A percentile compares a stretch with the other conserved stretches of the same genome.
Conservation (phyloP, 2,329 filamentous ascomycete species). For the Botrytis galanthina region DNA sequence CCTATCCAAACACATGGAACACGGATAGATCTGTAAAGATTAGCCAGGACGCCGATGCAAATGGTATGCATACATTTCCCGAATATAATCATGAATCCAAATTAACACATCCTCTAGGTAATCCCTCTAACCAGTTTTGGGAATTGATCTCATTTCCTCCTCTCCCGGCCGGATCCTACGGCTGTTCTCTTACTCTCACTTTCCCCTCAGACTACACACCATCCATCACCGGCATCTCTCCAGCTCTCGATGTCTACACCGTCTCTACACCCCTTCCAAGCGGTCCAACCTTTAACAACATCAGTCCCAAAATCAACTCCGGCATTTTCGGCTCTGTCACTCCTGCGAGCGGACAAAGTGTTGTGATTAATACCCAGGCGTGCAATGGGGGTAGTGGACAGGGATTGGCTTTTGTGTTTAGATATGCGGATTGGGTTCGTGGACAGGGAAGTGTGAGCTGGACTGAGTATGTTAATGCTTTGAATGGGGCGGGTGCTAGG, state of each 20-base stretch:
- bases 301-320: neutral
- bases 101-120: neutral
- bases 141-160: constrained; percentile 7
- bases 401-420: constrained; percentile 21
- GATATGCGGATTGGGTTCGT: constrained; percentile 24
- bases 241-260: constrained; percentile 20
- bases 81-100: neutral
- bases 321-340: constrained; percentile 21
- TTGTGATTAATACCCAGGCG: constrained; percentile 13
- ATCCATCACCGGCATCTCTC: neutral
- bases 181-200: constrained; percentile 6
- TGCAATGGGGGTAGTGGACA: constrained; percentile 14
- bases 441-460: constrained; percentile 20
- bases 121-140: neutral
- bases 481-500: constrained; percentile 19
- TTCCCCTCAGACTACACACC: constrained; percentile 3
- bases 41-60: constrained; percentile 3
- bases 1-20: neutral
- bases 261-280: constrained; percentile 11
- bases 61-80: neutral
- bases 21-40: constrained; percentile 10
- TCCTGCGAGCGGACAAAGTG: constrained; percentile 8
- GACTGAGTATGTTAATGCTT: constrained; percentile 21
- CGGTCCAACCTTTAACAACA: constrained; percentile 19
- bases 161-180: constrained; percentile 7